A percentile compares a stretch with the other conserved stretches of the same genome.
These are phyloP conservation scores for Populus ilicifolia DNA, from an alignment of 345 rosid genomes.

Conservation along the genomic window DNA sequence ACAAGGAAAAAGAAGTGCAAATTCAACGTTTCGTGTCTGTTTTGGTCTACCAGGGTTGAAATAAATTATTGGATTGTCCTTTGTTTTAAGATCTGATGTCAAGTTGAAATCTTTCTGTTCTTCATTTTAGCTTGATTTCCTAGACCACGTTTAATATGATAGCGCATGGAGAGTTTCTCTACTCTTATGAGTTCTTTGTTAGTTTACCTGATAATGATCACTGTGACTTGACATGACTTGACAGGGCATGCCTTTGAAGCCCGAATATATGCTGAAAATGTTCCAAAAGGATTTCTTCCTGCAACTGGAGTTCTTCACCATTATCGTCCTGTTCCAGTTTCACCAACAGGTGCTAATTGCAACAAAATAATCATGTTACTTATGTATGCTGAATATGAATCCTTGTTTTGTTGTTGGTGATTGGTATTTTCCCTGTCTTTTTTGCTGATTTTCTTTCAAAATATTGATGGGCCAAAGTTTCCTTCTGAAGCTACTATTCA, in stretches of 20 bases:
- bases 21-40: background rate
- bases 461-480: constrained; percentile 1
- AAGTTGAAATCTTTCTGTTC: background rate
- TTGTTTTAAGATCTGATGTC: background rate
- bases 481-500: constrained; percentile 4
- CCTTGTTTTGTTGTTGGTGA: background rate
- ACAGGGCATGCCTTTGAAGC: constrained; percentile 97
- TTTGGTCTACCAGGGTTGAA: background rate
- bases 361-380: constrained; percentile 2
- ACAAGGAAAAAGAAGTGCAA: background rate
- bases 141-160: background rate
- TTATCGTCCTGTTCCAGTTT: constrained; percentile 61
- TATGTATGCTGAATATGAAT: constrained; percentile 1
- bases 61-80: background rate
- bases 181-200: background rate
- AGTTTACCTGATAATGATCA: background rate
- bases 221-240: constrained; percentile 36
- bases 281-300: constrained; percentile 88
- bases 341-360: constrained; percentile 59
- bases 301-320: constrained; percentile 90
- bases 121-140: background rate
- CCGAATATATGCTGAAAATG: constrained; percentile 92
- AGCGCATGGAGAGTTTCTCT: background rate
- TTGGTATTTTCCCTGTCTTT: background rate
- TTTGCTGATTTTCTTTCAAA: background rate